These are phyloP conservation scores for Boletus pseudopeckii DNA, from an alignment of 768 basidiomycete species.

Conservation along the genomic window DNA sequence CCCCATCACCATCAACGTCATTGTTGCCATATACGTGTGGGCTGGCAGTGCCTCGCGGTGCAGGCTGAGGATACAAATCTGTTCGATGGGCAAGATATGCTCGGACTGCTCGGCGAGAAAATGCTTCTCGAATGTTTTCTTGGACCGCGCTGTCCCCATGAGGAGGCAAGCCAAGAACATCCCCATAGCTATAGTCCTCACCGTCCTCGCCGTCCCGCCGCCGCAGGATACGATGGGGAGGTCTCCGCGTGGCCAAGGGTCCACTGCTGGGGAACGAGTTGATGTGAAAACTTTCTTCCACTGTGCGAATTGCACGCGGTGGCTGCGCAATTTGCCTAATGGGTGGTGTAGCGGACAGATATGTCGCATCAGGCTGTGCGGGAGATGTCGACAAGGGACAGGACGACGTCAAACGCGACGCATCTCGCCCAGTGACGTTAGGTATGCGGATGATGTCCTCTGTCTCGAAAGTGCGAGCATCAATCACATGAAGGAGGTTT, in stretches of 20 bases:
- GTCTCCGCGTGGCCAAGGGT: conserved; percentile 17
- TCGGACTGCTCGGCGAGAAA: conserved; percentile 48
- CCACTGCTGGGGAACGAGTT: conserved; percentile 13
- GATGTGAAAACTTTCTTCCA: conserved; percentile 56
- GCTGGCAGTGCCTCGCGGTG: conserved; percentile 10
- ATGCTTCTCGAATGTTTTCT: conserved; percentile 52
- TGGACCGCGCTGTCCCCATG: conserved; percentile 55
- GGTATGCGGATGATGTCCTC: conserved; percentile 67
- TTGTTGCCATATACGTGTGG: conserved; percentile 17
- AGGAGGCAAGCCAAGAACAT: conserved; percentile 53
- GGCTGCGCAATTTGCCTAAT: conserved; percentile 17
- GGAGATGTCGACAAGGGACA: conserved; percentile 11
- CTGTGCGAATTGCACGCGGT: conserved; percentile 44
- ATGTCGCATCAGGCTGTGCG: conserved; percentile 8
- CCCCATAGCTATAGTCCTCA: conserved; percentile 38
- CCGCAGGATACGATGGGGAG: conserved; percentile 19
- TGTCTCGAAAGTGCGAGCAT: conserved; percentile 81
- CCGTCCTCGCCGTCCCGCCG: conserved; percentile 27
- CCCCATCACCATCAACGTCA: conserved; percentile 25
- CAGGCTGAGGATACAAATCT: conserved; percentile 25
- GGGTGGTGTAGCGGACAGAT: conserved; percentile 9
- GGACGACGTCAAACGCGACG: conserved; percentile 10
- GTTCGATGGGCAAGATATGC: conserved; percentile 29
- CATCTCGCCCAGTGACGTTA: conserved; percentile 26
- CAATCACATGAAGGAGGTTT: conserved; percentile 75